phyloP scores from a whole-genome alignment of 1,139 yeast species.

The Candida freyschussii region DNA sequence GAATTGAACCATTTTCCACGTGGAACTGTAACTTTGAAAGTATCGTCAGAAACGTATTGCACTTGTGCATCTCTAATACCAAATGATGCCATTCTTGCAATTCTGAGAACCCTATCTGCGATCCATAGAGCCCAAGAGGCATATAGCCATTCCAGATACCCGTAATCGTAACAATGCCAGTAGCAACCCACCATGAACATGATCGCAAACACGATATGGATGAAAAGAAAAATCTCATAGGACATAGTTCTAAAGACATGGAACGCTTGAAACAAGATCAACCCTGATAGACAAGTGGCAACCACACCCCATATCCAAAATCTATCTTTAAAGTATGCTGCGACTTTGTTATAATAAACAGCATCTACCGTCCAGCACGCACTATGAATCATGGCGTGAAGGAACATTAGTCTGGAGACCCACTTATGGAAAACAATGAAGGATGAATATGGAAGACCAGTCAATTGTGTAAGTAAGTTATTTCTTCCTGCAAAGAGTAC shows the following conservation, averaged over 20 bases:
- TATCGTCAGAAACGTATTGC: slow-evolving; percentile 42
- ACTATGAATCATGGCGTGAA: slow-evolving; percentile 42
- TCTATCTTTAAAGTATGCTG: slow-evolving; percentile 1
- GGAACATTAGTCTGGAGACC: slow-evolving; percentile 31
- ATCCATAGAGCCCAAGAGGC: slow-evolving; percentile 62
- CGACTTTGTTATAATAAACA: slow-evolving; percentile 14
- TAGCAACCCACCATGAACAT: slow-evolving; percentile 55
- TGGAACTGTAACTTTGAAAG: slow-evolving; percentile 28
- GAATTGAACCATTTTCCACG: slow-evolving; percentile 41
- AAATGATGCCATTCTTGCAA: slow-evolving; percentile 42
- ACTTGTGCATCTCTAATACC: slow-evolving; percentile 43
- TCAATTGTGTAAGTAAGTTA: slow-evolving; percentile 53
- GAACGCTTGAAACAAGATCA: slow-evolving; percentile 42
- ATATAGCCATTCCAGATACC: slow-evolving; percentile 42
- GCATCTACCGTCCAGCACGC: slow-evolving; percentile 44
- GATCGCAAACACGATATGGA: slow-evolving; percentile 56
- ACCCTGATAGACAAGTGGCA: slow-evolving; percentile 35
- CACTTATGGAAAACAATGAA: slow-evolving; percentile 64
- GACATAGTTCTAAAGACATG: slow-evolving; percentile 47
- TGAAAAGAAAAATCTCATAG: slow-evolving; percentile 60
- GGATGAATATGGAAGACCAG: slow-evolving; percentile 63
- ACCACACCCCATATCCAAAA: slow-evolving; percentile 42
- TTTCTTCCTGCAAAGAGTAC: slow-evolving; percentile 60
- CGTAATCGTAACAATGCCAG: slow-evolving; percentile 47
- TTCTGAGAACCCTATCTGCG: slow-evolving; percentile 51